Base-by-base conservation (phyloP, 108 stramenopile species). In the Discostella pseudostelligera region DNA sequence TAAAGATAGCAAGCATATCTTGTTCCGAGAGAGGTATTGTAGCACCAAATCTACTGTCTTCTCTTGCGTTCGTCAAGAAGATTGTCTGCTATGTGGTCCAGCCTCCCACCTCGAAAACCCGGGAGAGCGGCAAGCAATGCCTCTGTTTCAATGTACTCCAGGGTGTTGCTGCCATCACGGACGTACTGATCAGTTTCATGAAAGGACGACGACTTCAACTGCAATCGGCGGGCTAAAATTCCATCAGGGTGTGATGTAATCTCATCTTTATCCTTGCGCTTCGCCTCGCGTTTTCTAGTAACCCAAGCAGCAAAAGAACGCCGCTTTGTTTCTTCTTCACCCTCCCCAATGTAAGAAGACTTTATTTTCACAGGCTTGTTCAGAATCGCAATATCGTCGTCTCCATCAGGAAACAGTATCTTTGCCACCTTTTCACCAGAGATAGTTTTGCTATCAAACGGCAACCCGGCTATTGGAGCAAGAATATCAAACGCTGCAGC, bases 401-500 rank as follows among this genome's bases (percentile, higher is more conserved):
- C 56, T 36, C 69, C 73, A 19, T 43, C 60, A 6, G 79, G 79
- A 46, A 80, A 80, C 17, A 80, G 25, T 24, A 80, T 35, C 42
- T 80, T 69, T 2, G 79, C 79, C 0, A 80, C 71, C 36, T 40
- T 74, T 36, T 68, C 69, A 16, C 79, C 71, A 6, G 73, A 47
- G 56, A 80, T 70, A 8, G 57, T 53, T 45, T 36, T 59, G 14
- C 48, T 46, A 39, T 80, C 79, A 60, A 74, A 74, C 32, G 69
- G 63, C 12, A 75, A 40, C 11, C 68, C 74, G 2, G 75, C 67
- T 14, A 81, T 62, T 12, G 80, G 80, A 46, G 80, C 67, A 35
- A 81, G 67, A 19, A 77, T 22, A 56, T 81, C 80, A 39, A 76
- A 81, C 13, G 75, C 80, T 26, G 80, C 75, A 49, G 73, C 80